Conservation (phyloP, 73 alveolate species). For the Paramecium octaurelia region DNA sequence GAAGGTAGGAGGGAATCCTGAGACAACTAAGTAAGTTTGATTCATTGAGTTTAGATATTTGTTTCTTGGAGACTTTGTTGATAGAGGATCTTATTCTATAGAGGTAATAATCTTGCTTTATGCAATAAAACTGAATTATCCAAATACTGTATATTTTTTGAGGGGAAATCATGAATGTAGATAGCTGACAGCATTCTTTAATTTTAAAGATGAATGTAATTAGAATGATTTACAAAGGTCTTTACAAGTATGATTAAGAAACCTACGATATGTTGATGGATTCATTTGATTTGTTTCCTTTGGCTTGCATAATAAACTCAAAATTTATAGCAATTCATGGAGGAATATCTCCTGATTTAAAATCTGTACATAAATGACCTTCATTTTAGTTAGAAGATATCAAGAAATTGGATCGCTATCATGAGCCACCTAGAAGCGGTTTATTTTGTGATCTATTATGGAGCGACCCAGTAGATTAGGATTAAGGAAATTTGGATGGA, state of each 20-base stretch:
- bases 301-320: constrained; percentile 73
- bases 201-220: constrained; percentile 81
- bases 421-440: constrained; percentile 85
- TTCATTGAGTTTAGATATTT: constrained; percentile 67
- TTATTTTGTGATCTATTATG: constrained; percentile 84
- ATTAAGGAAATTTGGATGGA: constrained; percentile 68
- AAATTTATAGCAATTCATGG: constrained; percentile 84
- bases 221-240: background rate
- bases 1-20: constrained; percentile 92
- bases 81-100: constrained; percentile 91
- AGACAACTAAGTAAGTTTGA: constrained; percentile 72
- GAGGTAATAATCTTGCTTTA: constrained; percentile 82
- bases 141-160: constrained; percentile 76
- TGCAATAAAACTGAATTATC: constrained; percentile 82
- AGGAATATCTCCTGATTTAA: constrained; percentile 86
- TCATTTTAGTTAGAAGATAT: constrained; percentile 69
- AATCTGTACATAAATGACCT: background rate
- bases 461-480: constrained; percentile 90
- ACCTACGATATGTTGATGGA: constrained; percentile 78
- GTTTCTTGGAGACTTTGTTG: constrained; percentile 95
- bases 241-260: constrained; percentile 71
- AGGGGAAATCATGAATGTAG: constrained; percentile 94
- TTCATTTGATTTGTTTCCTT: constrained; percentile 79
- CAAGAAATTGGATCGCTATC: constrained; percentile 71
- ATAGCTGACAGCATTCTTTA: constrained; percentile 86